These are phyloP conservation scores for Teunomyces gatunensis DNA, from an alignment of 805 yeast species.

Conservation along the genomic window DNA sequence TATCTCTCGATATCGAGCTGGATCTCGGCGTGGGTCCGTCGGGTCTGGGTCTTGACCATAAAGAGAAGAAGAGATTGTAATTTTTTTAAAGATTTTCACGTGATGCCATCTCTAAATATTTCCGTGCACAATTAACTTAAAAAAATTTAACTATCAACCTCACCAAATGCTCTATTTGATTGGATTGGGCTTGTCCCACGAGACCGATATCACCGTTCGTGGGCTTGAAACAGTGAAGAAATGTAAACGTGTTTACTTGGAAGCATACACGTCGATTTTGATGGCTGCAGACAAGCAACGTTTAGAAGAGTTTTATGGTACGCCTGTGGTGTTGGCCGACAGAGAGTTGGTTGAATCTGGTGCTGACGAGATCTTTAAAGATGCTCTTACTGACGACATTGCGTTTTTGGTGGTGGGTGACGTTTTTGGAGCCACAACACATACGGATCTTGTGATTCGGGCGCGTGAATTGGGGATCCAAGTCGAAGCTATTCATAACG, in stretches of 20 bases:
- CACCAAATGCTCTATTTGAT: slow-evolving; percentile 76
- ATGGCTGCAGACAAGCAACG: slow-evolving; percentile 84
- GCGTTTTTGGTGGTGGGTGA: slow-evolving; percentile 97
- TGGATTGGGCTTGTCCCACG: slow-evolving; percentile 89
- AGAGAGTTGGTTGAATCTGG: slow-evolving; percentile 92
- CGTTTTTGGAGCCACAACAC: slow-evolving; percentile 97
- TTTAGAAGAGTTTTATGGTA: slow-evolving; percentile 81
- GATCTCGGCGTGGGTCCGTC: slow-evolving; percentile 10
- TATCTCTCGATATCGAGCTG: slow-evolving; percentile 18
- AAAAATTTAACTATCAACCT: not conserved
- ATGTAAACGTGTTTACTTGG: slow-evolving; percentile 89
- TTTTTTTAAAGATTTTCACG: slow-evolving; percentile 7
- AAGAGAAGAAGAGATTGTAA: not conserved
- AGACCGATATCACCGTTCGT: slow-evolving; percentile 87
- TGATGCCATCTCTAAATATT: slow-evolving; percentile 7
- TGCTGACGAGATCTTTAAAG: slow-evolving; percentile 74
- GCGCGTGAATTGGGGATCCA: slow-evolving; percentile 81
- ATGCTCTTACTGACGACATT: slow-evolving; percentile 77
- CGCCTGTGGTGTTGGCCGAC: slow-evolving; percentile 84
- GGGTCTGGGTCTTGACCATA: not conserved
- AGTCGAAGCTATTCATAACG: slow-evolving; percentile 87
- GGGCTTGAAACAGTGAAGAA: slow-evolving; percentile 81
- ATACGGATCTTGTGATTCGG: slow-evolving; percentile 87
- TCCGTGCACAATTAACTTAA: not conserved
- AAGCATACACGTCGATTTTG: slow-evolving; percentile 90